These are phyloP conservation scores for Candida buenavistaensis DNA, from an alignment of 1,139 yeast genomes.

Conservation along the genomic window DNA sequence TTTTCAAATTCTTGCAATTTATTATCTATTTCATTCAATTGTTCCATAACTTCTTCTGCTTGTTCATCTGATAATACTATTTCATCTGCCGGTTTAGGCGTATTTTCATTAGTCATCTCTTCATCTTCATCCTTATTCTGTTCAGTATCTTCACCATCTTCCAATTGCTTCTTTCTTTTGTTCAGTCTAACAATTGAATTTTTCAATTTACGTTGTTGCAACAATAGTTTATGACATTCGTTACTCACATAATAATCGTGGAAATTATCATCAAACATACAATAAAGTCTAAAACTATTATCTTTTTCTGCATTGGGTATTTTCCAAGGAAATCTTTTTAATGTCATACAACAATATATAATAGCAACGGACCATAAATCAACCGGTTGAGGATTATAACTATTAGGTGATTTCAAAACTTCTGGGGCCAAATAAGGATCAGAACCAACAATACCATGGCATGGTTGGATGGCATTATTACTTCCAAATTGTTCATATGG, in stretches of 20 bases:
- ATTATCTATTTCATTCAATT: slow-evolving; percentile 37
- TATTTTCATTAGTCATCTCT: background rate
- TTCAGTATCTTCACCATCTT: slow-evolving; percentile 9
- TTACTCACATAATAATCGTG: slow-evolving; percentile 53
- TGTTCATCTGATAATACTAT: slow-evolving; percentile 39
- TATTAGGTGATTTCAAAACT: slow-evolving; percentile 64
- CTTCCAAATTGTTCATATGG: slow-evolving; percentile 67
- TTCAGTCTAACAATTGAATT: slow-evolving; percentile 45
- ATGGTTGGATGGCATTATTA: slow-evolving; percentile 65
- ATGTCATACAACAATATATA: slow-evolving; percentile 92
- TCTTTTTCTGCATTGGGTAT: slow-evolving; percentile 82
- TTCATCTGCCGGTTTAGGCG: background rate
- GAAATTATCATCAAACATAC: slow-evolving; percentile 55
- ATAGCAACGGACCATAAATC: slow-evolving; percentile 97
- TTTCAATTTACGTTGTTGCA: slow-evolving; percentile 47
- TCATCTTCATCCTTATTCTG: slow-evolving; percentile 2
- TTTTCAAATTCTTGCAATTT: slow-evolving; percentile 40
- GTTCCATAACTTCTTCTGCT: slow-evolving; percentile 30
- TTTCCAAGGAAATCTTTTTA: slow-evolving; percentile 96
- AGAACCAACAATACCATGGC: slow-evolving; percentile 95
- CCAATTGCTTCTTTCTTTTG: slow-evolving; percentile 35
- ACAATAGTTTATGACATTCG: slow-evolving; percentile 48
- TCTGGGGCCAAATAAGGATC: slow-evolving; percentile 99
- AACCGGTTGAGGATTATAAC: slow-evolving; percentile 89
- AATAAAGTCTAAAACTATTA: slow-evolving; percentile 69